Percentiles rank a stretch among this genome's conserved stretches.
phyloP scores from a whole-genome alignment of 805 yeast species.

The Cyberlindnera misumaiensis region DNA sequence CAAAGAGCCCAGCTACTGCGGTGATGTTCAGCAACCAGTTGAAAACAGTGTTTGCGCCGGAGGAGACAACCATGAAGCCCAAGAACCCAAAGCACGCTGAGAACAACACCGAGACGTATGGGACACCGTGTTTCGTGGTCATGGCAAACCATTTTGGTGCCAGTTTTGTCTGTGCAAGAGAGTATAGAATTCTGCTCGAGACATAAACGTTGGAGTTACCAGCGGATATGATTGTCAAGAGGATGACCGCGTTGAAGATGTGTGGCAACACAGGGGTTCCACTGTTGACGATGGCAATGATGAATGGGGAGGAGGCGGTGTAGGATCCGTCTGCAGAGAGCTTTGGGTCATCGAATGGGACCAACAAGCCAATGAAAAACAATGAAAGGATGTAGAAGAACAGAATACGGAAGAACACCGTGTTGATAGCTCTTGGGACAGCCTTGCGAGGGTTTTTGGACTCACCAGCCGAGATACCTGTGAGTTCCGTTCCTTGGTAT shows the following conservation, averaged over 20 bases:
- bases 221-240: conserved; percentile 66
- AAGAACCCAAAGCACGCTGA: conserved; percentile 59
- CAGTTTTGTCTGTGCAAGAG: conserved; percentile 51
- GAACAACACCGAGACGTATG: conserved; percentile 46
- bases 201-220: conserved; percentile 72
- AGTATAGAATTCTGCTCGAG: conserved; percentile 61
- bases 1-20: conserved; percentile 70
- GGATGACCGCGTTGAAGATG: conserved; percentile 66
- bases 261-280: conserved; percentile 63
- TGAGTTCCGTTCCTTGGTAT: conserved; percentile 72
- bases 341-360: conserved; percentile 60
- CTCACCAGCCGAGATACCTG: conserved; percentile 74
- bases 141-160: conserved; percentile 48
- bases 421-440: conserved; percentile 66
- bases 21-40: conserved; percentile 69
- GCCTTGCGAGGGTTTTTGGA: conserved; percentile 62
- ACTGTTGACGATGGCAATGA: conserved; percentile 61
- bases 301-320: conserved; percentile 60
- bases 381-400: conserved; percentile 60
- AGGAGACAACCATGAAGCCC: conserved; percentile 51
- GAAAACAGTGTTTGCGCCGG: conserved; percentile 52
- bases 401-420: conserved; percentile 59
- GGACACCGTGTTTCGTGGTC: conserved; percentile 55
- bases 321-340: conserved; percentile 31
- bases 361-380: conserved; percentile 63